Percentiles rank a stretch among this genome's conserved stretches.
Conservation (phyloP, 2,329 filamentous ascomycete genomes). For the Gyromitra esculenta region DNA sequence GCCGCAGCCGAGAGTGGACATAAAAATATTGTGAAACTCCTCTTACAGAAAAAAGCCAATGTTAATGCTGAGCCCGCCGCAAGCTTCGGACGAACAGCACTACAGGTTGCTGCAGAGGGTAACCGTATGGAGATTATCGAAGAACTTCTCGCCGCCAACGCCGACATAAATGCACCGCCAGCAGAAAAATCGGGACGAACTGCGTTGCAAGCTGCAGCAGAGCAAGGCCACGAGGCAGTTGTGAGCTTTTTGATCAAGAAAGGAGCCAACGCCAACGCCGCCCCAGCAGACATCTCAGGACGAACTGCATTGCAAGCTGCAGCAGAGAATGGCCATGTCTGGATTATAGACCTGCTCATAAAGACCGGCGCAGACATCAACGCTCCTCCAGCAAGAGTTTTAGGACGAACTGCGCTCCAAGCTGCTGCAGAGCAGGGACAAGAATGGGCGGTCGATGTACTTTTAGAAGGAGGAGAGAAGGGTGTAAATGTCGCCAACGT, state of each 20-base stretch:
- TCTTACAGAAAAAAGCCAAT: conserved; percentile 12
- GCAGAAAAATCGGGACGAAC: conserved; percentile 53
- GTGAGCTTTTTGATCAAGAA: conserved; percentile 57
- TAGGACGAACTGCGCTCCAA: conserved; percentile 26
- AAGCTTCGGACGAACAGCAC: conserved; percentile 5
- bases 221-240: conserved; percentile 56
- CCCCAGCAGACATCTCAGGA: neutral
- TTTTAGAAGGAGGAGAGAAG: conserved; percentile 10
- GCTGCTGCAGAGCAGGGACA: conserved; percentile 19
- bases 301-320: conserved; percentile 30
- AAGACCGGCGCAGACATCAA: conserved; percentile 9
- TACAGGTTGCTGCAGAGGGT: conserved; percentile 6
- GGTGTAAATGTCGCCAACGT: neutral
- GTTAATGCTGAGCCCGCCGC: conserved; percentile 8
- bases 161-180: conserved; percentile 59
- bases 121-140: conserved; percentile 55
- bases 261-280: neutral
- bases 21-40: conserved; percentile 10
- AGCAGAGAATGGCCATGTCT: conserved; percentile 17
- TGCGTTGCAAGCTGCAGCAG: conserved; percentile 61
- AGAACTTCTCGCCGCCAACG: conserved; percentile 41
- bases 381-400: conserved; percentile 2
- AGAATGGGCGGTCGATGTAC: conserved; percentile 22
- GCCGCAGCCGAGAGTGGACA: conserved; percentile 24
- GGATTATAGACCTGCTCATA: neutral